phyloP scores from a whole-genome alignment of 768 basidiomycete species.

The Sutorius australiensis region DNA sequence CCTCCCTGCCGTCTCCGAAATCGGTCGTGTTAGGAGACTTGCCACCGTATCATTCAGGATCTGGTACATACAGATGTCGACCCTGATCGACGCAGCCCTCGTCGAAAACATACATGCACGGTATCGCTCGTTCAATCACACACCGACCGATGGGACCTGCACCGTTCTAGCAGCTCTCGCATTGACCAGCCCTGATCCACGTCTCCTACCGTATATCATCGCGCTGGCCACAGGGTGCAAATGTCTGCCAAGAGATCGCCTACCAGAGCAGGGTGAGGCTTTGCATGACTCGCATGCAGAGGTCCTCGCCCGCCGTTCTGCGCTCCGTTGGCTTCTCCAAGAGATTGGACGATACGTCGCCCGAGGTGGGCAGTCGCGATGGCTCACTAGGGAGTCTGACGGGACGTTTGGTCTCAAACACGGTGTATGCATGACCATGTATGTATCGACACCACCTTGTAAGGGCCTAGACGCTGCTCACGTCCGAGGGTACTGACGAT shows the following conservation, averaged over 20 bases:
- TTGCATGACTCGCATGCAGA: constrained; percentile 93
- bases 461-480: constrained; percentile 34
- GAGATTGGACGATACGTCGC: constrained; percentile 43
- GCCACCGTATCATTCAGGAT: too few species aligned
- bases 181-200: constrained; percentile 37
- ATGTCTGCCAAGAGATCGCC: constrained; percentile 62
- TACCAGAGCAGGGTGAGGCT: constrained; percentile 69
- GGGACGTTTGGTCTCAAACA: constrained; percentile 45
- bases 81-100: constrained; percentile 20
- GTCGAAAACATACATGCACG: constrained; percentile 38
- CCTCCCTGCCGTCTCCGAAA: neutral
- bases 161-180: constrained; percentile 59
- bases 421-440: constrained; percentile 57
- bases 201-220: constrained; percentile 45
- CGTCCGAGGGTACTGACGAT: constrained; percentile 39
- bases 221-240: constrained; percentile 83
- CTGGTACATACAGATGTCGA: too few species aligned
- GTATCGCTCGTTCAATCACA: constrained; percentile 46
- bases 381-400: constrained; percentile 40
- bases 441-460: constrained; percentile 72
- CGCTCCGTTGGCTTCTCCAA: constrained; percentile 74
- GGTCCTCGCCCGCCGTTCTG: constrained; percentile 79
- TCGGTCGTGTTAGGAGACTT: neutral
- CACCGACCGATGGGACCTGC: constrained; percentile 53
- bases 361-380: constrained; percentile 39